Evolutionary conservation across 73 alveolate genomes (phyloP), one percentile per base, ranked within the genome.

Genomic region (Uronychia binucleata): DNA sequence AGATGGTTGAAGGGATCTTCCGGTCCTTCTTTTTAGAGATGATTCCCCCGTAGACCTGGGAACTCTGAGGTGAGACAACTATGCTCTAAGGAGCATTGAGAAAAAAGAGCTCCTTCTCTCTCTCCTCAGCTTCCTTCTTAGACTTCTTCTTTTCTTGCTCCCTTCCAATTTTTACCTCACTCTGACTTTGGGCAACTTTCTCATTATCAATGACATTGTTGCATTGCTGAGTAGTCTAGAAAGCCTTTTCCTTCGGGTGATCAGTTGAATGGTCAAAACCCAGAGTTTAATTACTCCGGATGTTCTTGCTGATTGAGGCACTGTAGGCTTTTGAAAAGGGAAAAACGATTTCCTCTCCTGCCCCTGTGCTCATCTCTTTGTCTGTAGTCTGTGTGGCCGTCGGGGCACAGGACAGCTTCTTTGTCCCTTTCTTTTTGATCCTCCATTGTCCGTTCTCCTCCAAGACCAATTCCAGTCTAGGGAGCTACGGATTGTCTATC

Each of bases 1-100:
- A 78, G 34, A 86, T 81, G 30, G 92, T 76, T 33, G 32, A 31
- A 1, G 92, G 92, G 57, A 86, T 86, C 35, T 78, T 86, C 58
- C 92, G 78, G 13, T 86, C 92, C 77, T 86, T 86, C 60, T 77
- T 77, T 29, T 46, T 46, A 11, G 67, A 46, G 67, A 46, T 46
- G 19, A 46, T 46, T 46, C 67, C 67, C 19, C 67, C 67, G 19
- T 46, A 19, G 19, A 19, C 5, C n/a, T 11, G 19, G 5, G 67
- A 46, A 19, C 19, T 46, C n/a, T 5, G 19, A 11, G 67, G 67
- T 11, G n/a, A 11, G 67, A 46, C 67, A 11, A 11, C 19, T 11
- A 19, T 19, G 67, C 67, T 46, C 19, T 46, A 11, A 5, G n/a
- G 5, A 19, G 19, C n/a, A 11, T 46, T 46, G 19, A 5, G 67